Conservation (phyloP, 169 alveolate species). For the Eimeria maxima region DNA sequence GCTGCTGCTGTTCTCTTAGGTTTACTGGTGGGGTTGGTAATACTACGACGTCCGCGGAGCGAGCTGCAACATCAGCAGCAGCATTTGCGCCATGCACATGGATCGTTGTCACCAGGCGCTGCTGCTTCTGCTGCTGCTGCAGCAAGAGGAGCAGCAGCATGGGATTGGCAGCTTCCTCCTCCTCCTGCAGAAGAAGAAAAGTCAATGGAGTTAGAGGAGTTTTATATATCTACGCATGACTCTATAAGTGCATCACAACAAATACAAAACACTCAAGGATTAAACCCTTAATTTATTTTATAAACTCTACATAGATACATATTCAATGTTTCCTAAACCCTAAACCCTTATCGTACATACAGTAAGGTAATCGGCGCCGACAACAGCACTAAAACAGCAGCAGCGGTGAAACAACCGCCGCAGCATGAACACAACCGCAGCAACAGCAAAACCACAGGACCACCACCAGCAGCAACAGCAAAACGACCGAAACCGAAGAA, state of each 20-base stretch:
- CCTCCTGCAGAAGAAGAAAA: constrained; percentile 37
- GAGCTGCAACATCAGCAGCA: neutral
- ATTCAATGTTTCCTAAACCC: no score
- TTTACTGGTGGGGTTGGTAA: neutral
- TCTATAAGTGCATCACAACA: neutral
- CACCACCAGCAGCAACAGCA: no score
- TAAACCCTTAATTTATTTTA: neutral
- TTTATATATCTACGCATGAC: neutral
- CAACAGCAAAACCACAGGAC: no score
- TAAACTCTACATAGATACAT: no score
- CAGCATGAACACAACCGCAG: no score
- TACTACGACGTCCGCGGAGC: neutral
- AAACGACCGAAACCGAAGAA: no score
- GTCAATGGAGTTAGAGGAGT: neutral
- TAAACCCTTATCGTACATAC: no score
- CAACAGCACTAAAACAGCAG: no score
- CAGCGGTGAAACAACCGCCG: no score
- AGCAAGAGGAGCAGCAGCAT: neutral
- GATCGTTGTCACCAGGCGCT: neutral
- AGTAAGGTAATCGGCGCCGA: no score
- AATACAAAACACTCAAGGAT: neutral
- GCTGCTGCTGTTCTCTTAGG: constrained; percentile 10
- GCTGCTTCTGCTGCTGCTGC: constrained; percentile 20
- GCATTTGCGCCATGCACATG: neutral
- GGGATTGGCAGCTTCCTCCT: constrained; percentile 23